Conservation (phyloP, 257 asterid species). For the Verbena officinalis region DNA sequence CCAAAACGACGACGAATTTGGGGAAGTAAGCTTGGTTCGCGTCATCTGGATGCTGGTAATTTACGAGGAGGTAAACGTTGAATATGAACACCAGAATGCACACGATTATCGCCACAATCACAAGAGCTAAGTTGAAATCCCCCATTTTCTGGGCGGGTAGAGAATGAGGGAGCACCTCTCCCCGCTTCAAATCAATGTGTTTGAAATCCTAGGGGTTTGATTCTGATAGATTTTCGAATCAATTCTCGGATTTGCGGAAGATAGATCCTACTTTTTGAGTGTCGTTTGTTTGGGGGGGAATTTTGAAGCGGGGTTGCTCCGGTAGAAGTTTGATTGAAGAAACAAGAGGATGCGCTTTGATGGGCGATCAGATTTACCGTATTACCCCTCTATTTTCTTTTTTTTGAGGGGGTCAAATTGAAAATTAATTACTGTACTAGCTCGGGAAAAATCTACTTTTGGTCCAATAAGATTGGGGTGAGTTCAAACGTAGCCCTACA, state of each 20-base stretch:
- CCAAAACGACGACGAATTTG: constrained; percentile 84
- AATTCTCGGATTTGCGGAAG: constrained; percentile 20
- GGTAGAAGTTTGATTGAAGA: constrained; percentile 25
- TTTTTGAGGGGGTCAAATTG: background rate
- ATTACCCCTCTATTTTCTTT: constrained; percentile 18
- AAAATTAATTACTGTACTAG: too few species aligned
- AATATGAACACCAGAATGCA: constrained; percentile 72
- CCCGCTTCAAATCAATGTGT: constrained; percentile 38
- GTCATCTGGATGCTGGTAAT: constrained; percentile 91
- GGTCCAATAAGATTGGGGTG: too few species aligned
- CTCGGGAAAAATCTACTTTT: too few species aligned
- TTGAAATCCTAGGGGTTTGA: constrained; percentile 20
- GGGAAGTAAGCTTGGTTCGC: constrained; percentile 89
- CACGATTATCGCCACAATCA: constrained; percentile 74
- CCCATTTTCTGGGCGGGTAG: constrained; percentile 60
- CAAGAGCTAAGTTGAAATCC: constrained; percentile 85
- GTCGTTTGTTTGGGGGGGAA: background rate
- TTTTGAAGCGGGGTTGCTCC: constrained; percentile 30
- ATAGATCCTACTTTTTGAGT: constrained; percentile 23
- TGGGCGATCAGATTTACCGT: constrained; percentile 15
- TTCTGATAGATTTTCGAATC: constrained; percentile 1
- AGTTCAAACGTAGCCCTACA: too few species aligned
- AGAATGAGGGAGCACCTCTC: constrained; percentile 36
- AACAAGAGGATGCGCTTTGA: constrained; percentile 15
- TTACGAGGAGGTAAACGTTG: constrained; percentile 77